These are phyloP conservation scores for Cyclotella sp. DNA, from an alignment of 108 stramenopile species.

Conservation along the genomic window DNA sequence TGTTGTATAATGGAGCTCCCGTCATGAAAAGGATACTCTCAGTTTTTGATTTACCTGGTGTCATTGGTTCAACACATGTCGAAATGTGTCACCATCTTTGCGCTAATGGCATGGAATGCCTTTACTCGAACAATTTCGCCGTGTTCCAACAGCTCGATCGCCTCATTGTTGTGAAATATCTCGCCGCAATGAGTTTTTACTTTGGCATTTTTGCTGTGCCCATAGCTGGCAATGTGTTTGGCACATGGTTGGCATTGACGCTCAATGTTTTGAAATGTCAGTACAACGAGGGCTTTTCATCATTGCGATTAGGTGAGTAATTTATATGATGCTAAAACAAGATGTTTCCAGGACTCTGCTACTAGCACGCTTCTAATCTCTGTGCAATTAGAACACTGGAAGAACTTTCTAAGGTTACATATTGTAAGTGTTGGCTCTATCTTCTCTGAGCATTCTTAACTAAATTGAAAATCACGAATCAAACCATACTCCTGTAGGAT, in stretches of 20 bases:
- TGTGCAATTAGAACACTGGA: constrained; percentile 45
- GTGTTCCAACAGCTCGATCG: constrained; percentile 52
- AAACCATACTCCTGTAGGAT: constrained; percentile 10
- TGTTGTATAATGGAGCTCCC: constrained; percentile 47
- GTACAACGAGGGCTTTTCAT: constrained; percentile 63
- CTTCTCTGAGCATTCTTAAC: not conserved
- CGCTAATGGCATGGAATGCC: constrained; percentile 31
- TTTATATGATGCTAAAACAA: too few species aligned
- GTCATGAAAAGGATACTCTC: constrained; percentile 48
- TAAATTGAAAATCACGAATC: not conserved
- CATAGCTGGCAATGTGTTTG: constrained; percentile 58
- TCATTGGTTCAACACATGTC: constrained; percentile 53
- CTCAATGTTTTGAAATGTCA: constrained; percentile 57
- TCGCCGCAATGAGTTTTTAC: constrained; percentile 52
- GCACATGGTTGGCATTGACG: constrained; percentile 57
- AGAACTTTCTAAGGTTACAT: constrained; percentile 58
- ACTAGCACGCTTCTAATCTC: not conserved
- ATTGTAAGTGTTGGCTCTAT: constrained; percentile 12
- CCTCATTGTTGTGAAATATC: constrained; percentile 46
- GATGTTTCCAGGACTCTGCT: not conserved
- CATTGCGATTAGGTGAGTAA: constrained; percentile 38
- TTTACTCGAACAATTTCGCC: constrained; percentile 39
- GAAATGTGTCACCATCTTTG: constrained; percentile 58
- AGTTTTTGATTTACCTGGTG: constrained; percentile 58
- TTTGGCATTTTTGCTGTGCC: constrained; percentile 60